phyloP scores from a whole-genome alignment of 306 rosid species.

The Herpetospermum pedunculosum region DNA sequence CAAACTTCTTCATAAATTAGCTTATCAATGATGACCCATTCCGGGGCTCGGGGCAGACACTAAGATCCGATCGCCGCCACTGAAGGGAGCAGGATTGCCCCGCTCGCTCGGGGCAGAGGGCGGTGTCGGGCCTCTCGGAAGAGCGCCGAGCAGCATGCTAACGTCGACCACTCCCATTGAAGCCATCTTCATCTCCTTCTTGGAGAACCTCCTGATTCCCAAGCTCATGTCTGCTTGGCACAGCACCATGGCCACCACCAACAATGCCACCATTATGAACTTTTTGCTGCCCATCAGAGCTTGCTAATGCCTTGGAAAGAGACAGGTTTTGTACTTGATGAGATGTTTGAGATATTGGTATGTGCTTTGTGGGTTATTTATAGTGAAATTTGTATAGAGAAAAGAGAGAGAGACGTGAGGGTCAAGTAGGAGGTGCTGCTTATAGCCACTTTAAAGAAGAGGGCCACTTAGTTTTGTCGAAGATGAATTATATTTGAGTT shows the following conservation, averaged over 20 bases:
- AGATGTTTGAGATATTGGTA: not conserved
- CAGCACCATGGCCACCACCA: not conserved
- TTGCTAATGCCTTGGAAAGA: not conserved
- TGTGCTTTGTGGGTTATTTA: not conserved
- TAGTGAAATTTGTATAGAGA: not conserved
- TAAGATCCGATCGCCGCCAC: not conserved
- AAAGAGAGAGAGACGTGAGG: conserved; percentile 8
- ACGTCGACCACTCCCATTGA: not conserved
- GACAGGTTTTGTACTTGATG: not conserved
- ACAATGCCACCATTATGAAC: not conserved
- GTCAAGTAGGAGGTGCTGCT: conserved; percentile 5
- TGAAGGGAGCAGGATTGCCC: not conserved
- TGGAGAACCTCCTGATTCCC: not conserved
- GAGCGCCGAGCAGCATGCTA: not conserved
- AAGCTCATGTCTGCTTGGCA: too few species aligned
- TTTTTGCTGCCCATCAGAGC: not conserved
- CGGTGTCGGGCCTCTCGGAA: not conserved
- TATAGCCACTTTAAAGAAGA: not conserved
- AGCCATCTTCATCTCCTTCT: not conserved
- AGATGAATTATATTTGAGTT: not conserved
- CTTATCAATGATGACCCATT: not conserved
- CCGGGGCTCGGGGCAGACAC: not conserved
- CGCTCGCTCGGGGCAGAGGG: not conserved
- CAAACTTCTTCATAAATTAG: not conserved
- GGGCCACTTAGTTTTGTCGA: conserved; percentile 5